A percentile compares a stretch with the other conserved stretches of the same genome.
Evolutionary conservation across 2,329 filamentous ascomycete species (phyloP).

Genomic region (Alternaria arbusti): DNA sequence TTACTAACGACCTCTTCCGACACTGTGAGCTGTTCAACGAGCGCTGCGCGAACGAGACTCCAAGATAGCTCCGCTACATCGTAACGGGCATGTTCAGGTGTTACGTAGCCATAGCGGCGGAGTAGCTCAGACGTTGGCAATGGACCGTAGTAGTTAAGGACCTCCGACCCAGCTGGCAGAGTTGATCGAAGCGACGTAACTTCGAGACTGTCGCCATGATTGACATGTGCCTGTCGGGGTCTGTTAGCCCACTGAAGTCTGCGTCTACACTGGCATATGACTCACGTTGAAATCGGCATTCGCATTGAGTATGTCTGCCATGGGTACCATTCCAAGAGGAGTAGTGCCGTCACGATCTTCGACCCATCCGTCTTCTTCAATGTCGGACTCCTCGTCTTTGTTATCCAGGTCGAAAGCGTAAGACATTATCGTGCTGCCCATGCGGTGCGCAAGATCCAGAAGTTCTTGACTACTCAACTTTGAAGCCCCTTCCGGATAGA

Average conservation of each 20-base stretch:
- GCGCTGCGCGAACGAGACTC: constrained; percentile 13
- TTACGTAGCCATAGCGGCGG: constrained; percentile 30
- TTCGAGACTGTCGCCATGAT: constrained; percentile 24
- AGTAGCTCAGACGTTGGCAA: constrained; percentile 30
- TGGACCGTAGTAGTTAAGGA: constrained; percentile 34
- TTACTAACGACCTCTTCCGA: constrained; percentile 3
- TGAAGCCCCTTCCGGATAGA: constrained; percentile 11
- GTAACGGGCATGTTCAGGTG: constrained; percentile 26
- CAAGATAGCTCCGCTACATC: constrained; percentile 28
- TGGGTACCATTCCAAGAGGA: constrained; percentile 33
- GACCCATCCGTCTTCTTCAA: constrained; percentile 32
- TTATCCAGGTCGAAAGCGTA: constrained; percentile 33
- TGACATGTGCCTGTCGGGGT: constrained; percentile 24
- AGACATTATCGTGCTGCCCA: constrained; percentile 33
- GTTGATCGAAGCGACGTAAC: background rate
- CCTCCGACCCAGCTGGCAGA: constrained; percentile 19
- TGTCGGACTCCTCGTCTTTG: constrained; percentile 21
- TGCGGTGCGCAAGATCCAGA: constrained; percentile 26
- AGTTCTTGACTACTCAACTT: constrained; percentile 15
- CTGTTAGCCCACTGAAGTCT: background rate
- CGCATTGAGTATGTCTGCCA: constrained; percentile 33
- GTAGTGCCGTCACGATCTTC: constrained; percentile 30
- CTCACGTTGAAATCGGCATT: constrained; percentile 33
- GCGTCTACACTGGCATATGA: background rate
- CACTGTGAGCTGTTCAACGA: constrained; percentile 9